Conservation (phyloP, 192 early-diverging fungal genomes). For the Coemansia sp. region DNA sequence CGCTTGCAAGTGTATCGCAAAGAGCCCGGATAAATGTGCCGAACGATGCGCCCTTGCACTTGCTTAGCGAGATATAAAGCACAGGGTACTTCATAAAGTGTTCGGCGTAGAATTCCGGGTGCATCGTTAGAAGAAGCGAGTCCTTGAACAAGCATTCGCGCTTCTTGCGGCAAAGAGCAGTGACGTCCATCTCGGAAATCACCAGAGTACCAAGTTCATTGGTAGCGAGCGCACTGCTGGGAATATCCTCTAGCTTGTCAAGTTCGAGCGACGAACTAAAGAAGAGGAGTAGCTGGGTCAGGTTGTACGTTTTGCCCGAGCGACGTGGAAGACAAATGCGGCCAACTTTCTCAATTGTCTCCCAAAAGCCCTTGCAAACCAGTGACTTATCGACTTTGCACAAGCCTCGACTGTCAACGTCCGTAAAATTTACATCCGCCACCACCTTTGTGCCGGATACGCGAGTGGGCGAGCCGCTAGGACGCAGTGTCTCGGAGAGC, state of each 20-base stretch:
- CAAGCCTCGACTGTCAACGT: neutral
- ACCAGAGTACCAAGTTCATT: no score
- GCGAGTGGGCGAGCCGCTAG: constrained; percentile 38
- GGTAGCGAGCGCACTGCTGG: neutral
- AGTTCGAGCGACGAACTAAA: constrained; percentile 29
- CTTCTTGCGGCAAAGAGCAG: constrained; percentile 28
- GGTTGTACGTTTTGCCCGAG: constrained; percentile 48
- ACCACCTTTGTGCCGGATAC: constrained; percentile 38
- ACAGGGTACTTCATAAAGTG: constrained; percentile 49
- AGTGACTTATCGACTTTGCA: constrained; percentile 51
- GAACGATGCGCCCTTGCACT: constrained; percentile 11
- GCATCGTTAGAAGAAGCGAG: constrained; percentile 24
- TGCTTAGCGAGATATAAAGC: constrained; percentile 25
- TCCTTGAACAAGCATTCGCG: constrained; percentile 32
- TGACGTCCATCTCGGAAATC: constrained; percentile 9
- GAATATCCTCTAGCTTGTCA: neutral
- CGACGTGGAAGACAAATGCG: constrained; percentile 39
- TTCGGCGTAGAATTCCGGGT: constrained; percentile 26
- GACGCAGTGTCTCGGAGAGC: constrained; percentile 23
- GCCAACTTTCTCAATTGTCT: constrained; percentile 17
- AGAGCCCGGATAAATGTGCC: constrained; percentile 14
- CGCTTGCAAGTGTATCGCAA: constrained; percentile 1
- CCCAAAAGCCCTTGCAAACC: constrained; percentile 48
- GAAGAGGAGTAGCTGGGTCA: constrained; percentile 44
- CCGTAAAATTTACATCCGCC: constrained; percentile 21